A percentile compares a stretch with the other conserved stretches of the same genome.
Evolutionary conservation across 441 rosid species (phyloP).

Genomic region (Gossypium gossypioides): DNA sequence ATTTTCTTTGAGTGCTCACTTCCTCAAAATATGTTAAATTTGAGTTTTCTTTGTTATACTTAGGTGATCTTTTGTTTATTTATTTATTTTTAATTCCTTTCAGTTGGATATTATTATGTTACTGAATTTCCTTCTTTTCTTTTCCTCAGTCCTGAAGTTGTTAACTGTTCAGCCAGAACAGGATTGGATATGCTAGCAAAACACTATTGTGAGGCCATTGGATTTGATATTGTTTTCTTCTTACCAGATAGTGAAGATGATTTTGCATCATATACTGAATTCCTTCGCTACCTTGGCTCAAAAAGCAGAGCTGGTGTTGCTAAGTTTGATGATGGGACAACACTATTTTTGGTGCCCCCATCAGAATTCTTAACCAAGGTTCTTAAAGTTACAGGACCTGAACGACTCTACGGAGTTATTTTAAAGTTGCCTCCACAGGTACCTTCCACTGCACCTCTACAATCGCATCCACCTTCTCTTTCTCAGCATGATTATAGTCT

Average conservation of each 20-base stretch:
- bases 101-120: background rate
- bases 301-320: constrained; percentile 96
- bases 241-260: constrained; percentile 94
- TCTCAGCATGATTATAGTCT: constrained; percentile 30
- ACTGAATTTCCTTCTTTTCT: constrained; percentile 16
- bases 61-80: background rate
- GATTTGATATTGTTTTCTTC: constrained; percentile 77
- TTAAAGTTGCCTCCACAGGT: constrained; percentile 61
- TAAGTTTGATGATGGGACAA: constrained; percentile 80
- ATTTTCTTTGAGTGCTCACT: background rate
- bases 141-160: constrained; percentile 61
- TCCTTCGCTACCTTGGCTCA: constrained; percentile 78
- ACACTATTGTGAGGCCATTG: constrained; percentile 67
- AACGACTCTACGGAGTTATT: constrained; percentile 85
- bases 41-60: background rate
- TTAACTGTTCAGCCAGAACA: constrained; percentile 95
- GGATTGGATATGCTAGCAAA: constrained; percentile 87
- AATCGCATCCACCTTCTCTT: constrained; percentile 26
- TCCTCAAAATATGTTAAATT: background rate
- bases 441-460: constrained; percentile 25
- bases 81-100: background rate
- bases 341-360: constrained; percentile 86
- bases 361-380: constrained; percentile 77
- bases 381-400: constrained; percentile 73
- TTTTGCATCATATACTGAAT: constrained; percentile 88